Conservation (phyloP, 202 grass and related monocot species). For the Schoenoplectus tabernaemontani region DNA sequence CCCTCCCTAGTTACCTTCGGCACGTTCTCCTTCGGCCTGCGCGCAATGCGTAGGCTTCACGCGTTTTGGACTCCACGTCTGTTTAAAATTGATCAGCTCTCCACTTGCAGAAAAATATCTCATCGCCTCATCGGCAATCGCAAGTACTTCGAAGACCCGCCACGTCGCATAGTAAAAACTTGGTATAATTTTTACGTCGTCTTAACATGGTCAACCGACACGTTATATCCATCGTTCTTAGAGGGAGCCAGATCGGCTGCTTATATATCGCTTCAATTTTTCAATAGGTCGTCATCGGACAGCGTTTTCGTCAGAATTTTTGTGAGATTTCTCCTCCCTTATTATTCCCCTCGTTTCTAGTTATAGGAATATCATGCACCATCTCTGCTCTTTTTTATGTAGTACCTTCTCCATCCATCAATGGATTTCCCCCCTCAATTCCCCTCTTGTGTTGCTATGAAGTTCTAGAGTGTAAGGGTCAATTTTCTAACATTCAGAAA, state of each 20-base stretch:
- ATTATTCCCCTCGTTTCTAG: not conserved
- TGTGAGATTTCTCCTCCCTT: constrained; percentile 2
- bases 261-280: constrained; percentile 8
- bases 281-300: not conserved
- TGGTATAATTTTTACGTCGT: not conserved
- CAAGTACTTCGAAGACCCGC: too few species aligned
- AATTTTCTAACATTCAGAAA: not conserved
- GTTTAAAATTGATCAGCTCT: not conserved
- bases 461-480: not conserved
- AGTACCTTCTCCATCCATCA: not conserved
- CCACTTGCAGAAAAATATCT: not conserved
- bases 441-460: not conserved
- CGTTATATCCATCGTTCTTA: not conserved
- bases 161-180: constrained; percentile 1
- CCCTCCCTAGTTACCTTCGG: not conserved
- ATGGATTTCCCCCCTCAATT: not conserved
- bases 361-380: not conserved
- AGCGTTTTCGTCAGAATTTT: not conserved
- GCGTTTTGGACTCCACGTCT: not conserved
- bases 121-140: not conserved
- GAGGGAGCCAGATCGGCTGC: not conserved
- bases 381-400: not conserved
- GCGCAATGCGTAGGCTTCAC: not conserved
- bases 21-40: not conserved
- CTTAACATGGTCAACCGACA: not conserved